Base-by-base conservation (phyloP, 2,329 filamentous ascomycete genomes). In the Aspergillus pseudonomiae region DNA sequence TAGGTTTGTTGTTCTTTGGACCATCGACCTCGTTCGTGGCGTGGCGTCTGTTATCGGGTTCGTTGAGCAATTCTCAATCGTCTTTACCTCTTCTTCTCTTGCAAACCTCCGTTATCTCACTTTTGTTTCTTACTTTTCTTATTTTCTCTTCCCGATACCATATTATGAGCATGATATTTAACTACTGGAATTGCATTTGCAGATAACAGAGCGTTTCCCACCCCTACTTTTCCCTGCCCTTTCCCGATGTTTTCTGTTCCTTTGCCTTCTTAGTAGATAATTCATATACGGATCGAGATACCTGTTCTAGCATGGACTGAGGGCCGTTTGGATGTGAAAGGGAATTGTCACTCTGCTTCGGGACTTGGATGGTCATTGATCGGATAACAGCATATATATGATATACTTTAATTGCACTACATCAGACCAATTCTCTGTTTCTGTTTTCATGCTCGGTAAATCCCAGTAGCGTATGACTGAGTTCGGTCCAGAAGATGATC, bases 181-280 rank as follows among this genome's bases (percentile, higher is more conserved):
- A 59, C 64, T 70, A 70, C 70, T 74, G 62, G 69, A 67, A 67
- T 67, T 74, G 69, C 73, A 73, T 71, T 72, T 74, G 66, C 70
- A 68, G 64, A 72, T 67, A 68, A 68, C 62, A 65, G 56, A 66
- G 67, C 53, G 41, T 53, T 65, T 58, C 21, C 24, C 45, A 26
- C 48, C 57, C 63, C 48, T 28, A 56, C 45, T 24, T 61, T 36
- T 46, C n/a, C 57, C 36, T 50, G 43, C 30, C 12, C 58, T 34
- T 16, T 60, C n/a, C 52, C 24, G 46, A 28, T 58, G 30, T 55
- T 24, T 54, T 14, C 32, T 55, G 32, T 36, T 55, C 52, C 36
- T 55, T 55, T 39, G 24, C 21, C 39, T 32, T 39, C 14, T 53
- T 43, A 55, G 52, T 55, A 55, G 32, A 55, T 55, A 55, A 55